Evolutionary conservation across 176 grass and related monocot genomes (phyloP), one percentile per base, ranked within the genome.

Genomic region (Zizania latifolia): DNA sequence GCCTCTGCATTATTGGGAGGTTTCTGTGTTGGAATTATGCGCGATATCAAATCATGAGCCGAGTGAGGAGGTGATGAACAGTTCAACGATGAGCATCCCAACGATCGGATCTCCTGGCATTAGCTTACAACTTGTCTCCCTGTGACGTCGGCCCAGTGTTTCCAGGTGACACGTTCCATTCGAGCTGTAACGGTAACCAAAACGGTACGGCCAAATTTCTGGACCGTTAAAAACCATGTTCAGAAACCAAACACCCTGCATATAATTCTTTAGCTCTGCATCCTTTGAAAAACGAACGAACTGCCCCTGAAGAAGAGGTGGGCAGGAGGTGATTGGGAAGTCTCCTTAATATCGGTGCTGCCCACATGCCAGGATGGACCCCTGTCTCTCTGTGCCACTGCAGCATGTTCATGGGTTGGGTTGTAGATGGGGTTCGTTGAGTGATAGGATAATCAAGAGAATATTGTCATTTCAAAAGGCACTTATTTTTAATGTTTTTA

Each of bases 381-480:
- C 54, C 4, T 24, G 43, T 45, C 43, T 45, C 4, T 45, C 43
- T 45, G 50, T 61, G 54, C 54, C 65, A 43, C n/a, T 55, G 71
- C 70, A 13, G 64, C 71, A 86, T 82, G 78, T 82, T 72, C 84
- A 68, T 71, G 46, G 76, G 78, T 70, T 54, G 62, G 35, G 22
- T 27, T 21, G 6, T 8, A 8, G 35, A 15, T 21, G 22, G 56
- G 66, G 28, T 77, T 64, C 36, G 21, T 55, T 28, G 22, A 19
- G 29, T 14, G 65, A 86, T 57, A 62, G 70, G 15, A 70, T 65
- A 76, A 81, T n/a, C 27, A 65, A 74, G 27, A 58, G 71, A 75
- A 75, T 51, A 86, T 75, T 86, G 35, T 30, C 58, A 71, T 71
- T 29, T 71, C 57, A 13, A 63, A 86, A 81, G 84, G 75, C 76